Percentiles rank a stretch among this genome's conserved stretches.
Conservation (phyloP, 2,329 filamentous ascomycete species). For the Aspergillus alliaceus region DNA sequence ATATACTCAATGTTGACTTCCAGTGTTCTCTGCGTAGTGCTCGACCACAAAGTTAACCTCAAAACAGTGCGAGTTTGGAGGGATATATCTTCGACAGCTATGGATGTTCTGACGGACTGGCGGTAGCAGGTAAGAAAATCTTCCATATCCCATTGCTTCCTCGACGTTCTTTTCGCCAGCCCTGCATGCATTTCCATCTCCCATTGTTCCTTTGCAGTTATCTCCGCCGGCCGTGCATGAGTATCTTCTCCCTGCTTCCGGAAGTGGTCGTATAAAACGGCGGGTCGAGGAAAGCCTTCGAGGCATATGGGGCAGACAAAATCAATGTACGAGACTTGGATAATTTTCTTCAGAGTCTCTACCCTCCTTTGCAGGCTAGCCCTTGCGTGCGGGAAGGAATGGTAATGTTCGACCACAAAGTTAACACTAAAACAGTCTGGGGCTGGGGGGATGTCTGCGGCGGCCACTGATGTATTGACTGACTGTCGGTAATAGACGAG, state of each 20-base stretch:
- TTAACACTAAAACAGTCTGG: background rate
- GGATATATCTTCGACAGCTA: background rate
- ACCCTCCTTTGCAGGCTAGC: background rate
- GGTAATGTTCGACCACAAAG: background rate
- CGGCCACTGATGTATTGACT: background rate
- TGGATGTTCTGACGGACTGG: background rate
- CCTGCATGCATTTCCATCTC: too few relatives aligned
- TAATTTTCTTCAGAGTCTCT: background rate
- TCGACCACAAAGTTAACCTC: background rate
- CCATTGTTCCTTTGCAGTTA: too few relatives aligned
- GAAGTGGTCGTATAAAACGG: background rate
- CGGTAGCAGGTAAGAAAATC: background rate
- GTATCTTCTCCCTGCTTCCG: background rate
- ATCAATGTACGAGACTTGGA: background rate
- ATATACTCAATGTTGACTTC: too few relatives aligned
- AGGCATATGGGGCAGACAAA: constrained; percentile 1
- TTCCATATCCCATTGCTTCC: too few relatives aligned
- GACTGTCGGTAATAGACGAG: background rate
- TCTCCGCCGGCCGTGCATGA: too few relatives aligned
- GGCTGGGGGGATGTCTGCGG: background rate
- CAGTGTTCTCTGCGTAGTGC: background rate
- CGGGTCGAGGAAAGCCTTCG: background rate
- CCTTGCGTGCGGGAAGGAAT: background rate
- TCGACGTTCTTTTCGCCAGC: too few relatives aligned
- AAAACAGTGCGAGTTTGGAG: background rate